Conservation (phyloP, 345 rosid species). For the Pelargonium nanum region DNA sequence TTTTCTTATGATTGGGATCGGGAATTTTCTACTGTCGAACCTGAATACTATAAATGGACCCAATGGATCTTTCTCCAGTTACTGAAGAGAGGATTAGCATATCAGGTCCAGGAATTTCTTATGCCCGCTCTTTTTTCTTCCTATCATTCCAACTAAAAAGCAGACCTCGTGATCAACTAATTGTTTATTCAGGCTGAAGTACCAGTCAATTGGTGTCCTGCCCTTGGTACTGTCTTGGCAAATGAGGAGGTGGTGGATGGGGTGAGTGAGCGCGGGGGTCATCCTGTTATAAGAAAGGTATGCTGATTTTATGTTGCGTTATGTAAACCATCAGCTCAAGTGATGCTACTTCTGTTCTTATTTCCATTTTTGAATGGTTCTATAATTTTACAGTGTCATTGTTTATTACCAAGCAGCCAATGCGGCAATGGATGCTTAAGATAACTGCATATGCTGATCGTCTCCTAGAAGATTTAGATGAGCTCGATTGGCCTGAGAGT, state of each 20-base stretch:
- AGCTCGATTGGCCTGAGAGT: slow-evolving; percentile 92
- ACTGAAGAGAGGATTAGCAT: slow-evolving; percentile 89
- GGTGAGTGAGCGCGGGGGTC: slow-evolving; percentile 92
- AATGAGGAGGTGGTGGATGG: slow-evolving; percentile 98
- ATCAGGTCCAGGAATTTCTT: slow-evolving; percentile 50
- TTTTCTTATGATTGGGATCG: slow-evolving; percentile 97
- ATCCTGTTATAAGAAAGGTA: slow-evolving; percentile 95
- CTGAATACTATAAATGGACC: slow-evolving; percentile 87
- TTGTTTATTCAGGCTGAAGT: slow-evolving; percentile 71
- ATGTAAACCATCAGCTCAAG: slow-evolving; percentile 3
- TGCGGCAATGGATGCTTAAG: slow-evolving; percentile 98
- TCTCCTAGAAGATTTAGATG: slow-evolving; percentile 83
- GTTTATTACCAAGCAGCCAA: slow-evolving; percentile 98
- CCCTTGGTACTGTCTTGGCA: slow-evolving; percentile 96
- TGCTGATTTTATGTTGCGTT: slow-evolving; percentile 4
- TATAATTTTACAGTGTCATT: slow-evolving; percentile 86
- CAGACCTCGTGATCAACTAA: slow-evolving; percentile 12
- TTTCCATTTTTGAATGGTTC: slow-evolving; percentile 44
- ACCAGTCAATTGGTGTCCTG: slow-evolving; percentile 98
- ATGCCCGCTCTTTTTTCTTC: slow-evolving; percentile 4
- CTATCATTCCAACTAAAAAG: slow-evolving; percentile 13
- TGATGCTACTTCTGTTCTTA: slow-evolving; percentile 15
- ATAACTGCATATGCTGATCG: slow-evolving; percentile 91
- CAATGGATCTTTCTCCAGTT: slow-evolving; percentile 98
- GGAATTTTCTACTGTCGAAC: slow-evolving; percentile 86